These are phyloP conservation scores for Ascochyta rabiei DNA, from an alignment of 2,329 filamentous ascomycete species.

Conservation along the genomic window DNA sequence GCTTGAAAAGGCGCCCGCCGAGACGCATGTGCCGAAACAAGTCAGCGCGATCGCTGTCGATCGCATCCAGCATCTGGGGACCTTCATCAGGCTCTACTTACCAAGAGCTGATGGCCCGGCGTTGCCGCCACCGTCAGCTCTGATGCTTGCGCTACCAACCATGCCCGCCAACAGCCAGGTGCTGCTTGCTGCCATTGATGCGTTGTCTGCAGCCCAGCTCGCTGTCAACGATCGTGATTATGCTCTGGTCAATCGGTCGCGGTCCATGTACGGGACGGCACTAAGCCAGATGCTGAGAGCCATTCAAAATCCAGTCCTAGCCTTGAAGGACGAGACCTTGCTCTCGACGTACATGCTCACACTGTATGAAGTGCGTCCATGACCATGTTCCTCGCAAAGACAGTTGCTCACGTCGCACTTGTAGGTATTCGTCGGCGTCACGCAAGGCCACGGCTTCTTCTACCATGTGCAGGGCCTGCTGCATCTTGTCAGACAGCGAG, in stretches of 20 bases:
- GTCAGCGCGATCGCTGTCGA: constrained; percentile 45
- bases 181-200: constrained; percentile 41
- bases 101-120: constrained; percentile 36
- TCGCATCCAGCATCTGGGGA: constrained; percentile 42
- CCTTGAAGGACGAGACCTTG: constrained; percentile 43
- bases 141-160: constrained; percentile 42
- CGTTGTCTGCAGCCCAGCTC: constrained; percentile 43
- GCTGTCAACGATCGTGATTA: constrained; percentile 40
- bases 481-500: constrained; percentile 39
- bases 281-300: constrained; percentile 39
- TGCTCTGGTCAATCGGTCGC: constrained; percentile 40
- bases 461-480: constrained; percentile 46
- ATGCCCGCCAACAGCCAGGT: constrained; percentile 41
- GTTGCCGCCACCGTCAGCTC: constrained; percentile 43
- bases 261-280: constrained; percentile 44
- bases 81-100: constrained; percentile 42
- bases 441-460: constrained; percentile 44
- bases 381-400: background rate
- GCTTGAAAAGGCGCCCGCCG: constrained; percentile 21
- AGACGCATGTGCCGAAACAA: constrained; percentile 34
- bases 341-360: constrained; percentile 45
- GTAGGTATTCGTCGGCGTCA: constrained; percentile 45
- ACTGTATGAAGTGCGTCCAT: constrained; percentile 37
- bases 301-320: constrained; percentile 35
- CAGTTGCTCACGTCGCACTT: background rate